phyloP scores from a whole-genome alignment of 2,329 filamentous ascomycete species.

The Neofusicoccum laricinum region DNA sequence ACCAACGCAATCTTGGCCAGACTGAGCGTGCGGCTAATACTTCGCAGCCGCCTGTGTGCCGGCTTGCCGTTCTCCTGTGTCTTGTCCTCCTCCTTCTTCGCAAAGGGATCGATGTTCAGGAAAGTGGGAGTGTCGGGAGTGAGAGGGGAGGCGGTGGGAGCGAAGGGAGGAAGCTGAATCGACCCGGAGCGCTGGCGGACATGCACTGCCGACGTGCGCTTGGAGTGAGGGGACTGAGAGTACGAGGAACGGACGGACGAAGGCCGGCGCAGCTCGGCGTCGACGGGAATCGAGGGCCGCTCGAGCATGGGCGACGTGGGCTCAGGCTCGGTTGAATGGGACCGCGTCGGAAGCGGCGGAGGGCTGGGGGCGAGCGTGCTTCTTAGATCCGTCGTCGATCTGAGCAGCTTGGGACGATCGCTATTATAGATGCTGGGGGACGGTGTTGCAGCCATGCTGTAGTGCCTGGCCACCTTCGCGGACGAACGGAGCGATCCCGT shows the following conservation, averaged over 20 bases:
- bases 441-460: constrained; percentile 12
- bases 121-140: constrained; percentile 34
- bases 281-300: not conserved
- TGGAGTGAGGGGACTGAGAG: constrained; percentile 11
- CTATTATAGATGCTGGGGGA: not conserved
- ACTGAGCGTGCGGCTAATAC: constrained; percentile 36
- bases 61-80: not conserved
- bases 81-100: constrained; percentile 22
- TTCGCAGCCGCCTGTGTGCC: constrained; percentile 35
- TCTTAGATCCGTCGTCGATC: constrained; percentile 12
- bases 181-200: constrained; percentile 14
- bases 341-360: not conserved
- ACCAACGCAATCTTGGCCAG: constrained; percentile 37
- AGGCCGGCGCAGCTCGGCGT: not conserved
- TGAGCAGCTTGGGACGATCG: constrained; percentile 10
- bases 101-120: constrained; percentile 38
- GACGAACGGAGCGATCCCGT: constrained; percentile 6
- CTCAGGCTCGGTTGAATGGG: constrained; percentile 10
- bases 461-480: constrained; percentile 4
- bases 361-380: not conserved
- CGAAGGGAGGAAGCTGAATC: constrained; percentile 11
- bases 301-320: constrained; percentile 1
- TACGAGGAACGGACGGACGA: constrained; percentile 15
- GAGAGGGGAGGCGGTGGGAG: constrained; percentile 23
- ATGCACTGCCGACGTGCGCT: constrained; percentile 6